Conservation (phyloP, 1,139 yeast species). For the Saccharomyces pastorianus region DNA sequence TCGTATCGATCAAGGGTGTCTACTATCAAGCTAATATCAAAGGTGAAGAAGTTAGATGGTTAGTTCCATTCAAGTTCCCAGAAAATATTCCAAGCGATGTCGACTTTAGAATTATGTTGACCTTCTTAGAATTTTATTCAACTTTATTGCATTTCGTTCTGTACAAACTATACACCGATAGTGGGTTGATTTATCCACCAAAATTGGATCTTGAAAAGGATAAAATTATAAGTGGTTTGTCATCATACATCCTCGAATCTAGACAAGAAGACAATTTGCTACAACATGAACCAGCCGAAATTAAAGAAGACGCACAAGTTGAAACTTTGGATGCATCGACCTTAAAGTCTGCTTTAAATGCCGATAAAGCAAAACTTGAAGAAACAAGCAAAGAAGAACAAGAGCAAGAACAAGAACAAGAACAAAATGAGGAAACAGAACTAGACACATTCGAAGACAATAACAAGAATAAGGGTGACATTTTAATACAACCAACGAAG, state of each 20-base stretch:
- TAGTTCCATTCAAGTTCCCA: slow-evolving; percentile 94
- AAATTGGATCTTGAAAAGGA: slow-evolving; percentile 60
- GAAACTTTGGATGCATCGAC: slow-evolving; percentile 31
- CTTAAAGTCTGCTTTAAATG: slow-evolving; percentile 35
- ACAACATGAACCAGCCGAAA: slow-evolving; percentile 19
- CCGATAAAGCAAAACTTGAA: slow-evolving; percentile 38
- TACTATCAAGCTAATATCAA: slow-evolving; percentile 84
- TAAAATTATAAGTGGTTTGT: slow-evolving; percentile 85
- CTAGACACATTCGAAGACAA: slow-evolving; percentile 65
- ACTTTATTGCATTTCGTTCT: slow-evolving; percentile 83
- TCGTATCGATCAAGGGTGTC: slow-evolving; percentile 94
- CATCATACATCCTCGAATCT: slow-evolving; percentile 68
- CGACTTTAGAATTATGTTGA: slow-evolving; percentile 93
- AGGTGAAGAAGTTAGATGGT: slow-evolving; percentile 94
- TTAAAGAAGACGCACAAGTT: slow-evolving; percentile 26
- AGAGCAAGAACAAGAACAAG: slow-evolving; percentile 36
- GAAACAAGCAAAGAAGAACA: slow-evolving; percentile 26
- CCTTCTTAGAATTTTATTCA: slow-evolving; percentile 91
- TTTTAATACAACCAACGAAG: slow-evolving; percentile 70
- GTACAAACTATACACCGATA: slow-evolving; percentile 76
- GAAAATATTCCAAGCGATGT: slow-evolving; percentile 90
- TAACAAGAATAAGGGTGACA: slow-evolving; percentile 64
- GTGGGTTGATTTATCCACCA: slow-evolving; percentile 87
- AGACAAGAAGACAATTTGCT: slow-evolving; percentile 39
- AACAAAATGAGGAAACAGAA: slow-evolving; percentile 39